phyloP scores from a whole-genome alignment of 257 asterid genomes.

The Nicotiana obtusifolia region DNA sequence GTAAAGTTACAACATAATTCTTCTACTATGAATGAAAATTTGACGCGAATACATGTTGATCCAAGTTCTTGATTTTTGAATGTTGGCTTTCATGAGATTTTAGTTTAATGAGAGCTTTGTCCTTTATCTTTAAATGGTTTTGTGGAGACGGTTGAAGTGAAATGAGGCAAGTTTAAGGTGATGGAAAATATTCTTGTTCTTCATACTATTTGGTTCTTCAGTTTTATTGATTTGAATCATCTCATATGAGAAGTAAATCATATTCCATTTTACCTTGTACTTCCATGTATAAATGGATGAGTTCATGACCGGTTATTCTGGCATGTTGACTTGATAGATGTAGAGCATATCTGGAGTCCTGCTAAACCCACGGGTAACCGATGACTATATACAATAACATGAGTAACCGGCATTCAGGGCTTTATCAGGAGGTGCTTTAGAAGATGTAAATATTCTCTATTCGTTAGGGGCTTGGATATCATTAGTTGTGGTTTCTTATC shows the following conservation, averaged over 20 bases:
- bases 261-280: background rate
- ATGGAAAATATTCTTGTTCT: background rate
- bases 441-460: background rate
- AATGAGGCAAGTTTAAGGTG: background rate
- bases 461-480: background rate
- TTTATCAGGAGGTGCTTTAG: background rate
- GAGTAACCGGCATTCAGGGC: background rate
- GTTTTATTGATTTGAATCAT: background rate
- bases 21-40: background rate
- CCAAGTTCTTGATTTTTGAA: background rate
- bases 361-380: background rate
- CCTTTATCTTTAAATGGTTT: background rate
- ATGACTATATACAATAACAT: background rate
- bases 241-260: background rate
- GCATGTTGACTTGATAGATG: background rate
- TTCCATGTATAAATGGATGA: background rate
- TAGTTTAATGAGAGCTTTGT: background rate
- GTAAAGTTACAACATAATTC: background rate
- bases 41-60: background rate
- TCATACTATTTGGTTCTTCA: background rate
- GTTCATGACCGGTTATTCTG: background rate
- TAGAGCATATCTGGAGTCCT: background rate
- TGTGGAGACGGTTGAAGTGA: background rate
- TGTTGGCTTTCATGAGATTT: background rate
- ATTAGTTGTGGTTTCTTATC: too few species aligned